A percentile compares a stretch with the other conserved stretches of the same genome.
These are phyloP conservation scores for Aegilops speltoides DNA, from an alignment of 176 grass and related monocot species.

Conservation along the genomic window DNA sequence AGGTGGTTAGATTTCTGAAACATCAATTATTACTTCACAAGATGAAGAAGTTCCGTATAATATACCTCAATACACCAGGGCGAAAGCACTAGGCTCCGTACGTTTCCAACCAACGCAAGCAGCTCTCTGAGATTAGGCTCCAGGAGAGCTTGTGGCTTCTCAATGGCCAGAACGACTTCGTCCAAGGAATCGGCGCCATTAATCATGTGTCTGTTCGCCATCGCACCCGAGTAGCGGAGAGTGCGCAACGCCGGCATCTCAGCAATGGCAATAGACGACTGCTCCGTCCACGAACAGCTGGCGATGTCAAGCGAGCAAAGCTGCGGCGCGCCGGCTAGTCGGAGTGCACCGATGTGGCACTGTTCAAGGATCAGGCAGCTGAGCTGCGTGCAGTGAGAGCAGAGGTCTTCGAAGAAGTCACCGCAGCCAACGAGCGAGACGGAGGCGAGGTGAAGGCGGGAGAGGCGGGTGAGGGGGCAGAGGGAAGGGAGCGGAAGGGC, in stretches of 20 bases:
- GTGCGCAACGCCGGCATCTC: constrained; percentile 24
- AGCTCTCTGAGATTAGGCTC: constrained; percentile 39
- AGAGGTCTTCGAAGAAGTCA: constrained; percentile 43
- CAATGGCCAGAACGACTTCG: constrained; percentile 31
- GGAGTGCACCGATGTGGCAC: constrained; percentile 41
- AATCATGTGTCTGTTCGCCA: constrained; percentile 38
- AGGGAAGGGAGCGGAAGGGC: constrained; percentile 36
- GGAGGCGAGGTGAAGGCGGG: constrained; percentile 38
- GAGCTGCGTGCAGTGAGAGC: constrained; percentile 32
- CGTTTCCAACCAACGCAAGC: constrained; percentile 41
- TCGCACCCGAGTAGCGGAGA: constrained; percentile 41
- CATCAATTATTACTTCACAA: background rate
- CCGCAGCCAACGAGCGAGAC: constrained; percentile 17
- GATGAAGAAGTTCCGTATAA: constrained; percentile 13
- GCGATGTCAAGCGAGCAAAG: constrained; percentile 38
- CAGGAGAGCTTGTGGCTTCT: constrained; percentile 30
- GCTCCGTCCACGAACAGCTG: constrained; percentile 40
- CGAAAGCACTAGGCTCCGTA: constrained; percentile 40
- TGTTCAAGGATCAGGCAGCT: constrained; percentile 22
- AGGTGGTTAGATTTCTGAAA: constrained; percentile 7
- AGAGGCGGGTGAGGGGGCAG: constrained; percentile 21
- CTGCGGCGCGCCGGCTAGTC: constrained; percentile 26
- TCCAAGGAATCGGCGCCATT: constrained; percentile 23
- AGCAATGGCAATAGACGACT: constrained; percentile 24
- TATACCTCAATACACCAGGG: constrained; percentile 70